Conservation (phyloP, 140 eudicot genomes). For the Anethum foeniculum region DNA sequence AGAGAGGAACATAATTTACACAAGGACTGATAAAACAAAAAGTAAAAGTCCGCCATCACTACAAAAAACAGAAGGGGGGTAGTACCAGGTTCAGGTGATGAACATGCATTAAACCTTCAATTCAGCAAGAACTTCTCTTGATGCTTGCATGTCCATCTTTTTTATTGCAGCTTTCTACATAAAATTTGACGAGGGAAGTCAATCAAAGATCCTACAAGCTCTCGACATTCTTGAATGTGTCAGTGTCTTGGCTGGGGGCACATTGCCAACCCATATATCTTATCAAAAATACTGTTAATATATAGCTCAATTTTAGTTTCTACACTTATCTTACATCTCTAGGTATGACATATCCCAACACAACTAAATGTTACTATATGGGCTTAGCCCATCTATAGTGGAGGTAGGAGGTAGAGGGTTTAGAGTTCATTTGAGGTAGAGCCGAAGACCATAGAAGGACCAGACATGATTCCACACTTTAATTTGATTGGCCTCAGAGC, state of each 20-base stretch:
- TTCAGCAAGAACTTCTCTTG: conserved; percentile 83
- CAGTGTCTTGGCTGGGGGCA: not conserved
- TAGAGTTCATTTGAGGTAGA: not conserved
- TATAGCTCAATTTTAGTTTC: not conserved
- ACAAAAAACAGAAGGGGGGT: not conserved
- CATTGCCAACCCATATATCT: not conserved
- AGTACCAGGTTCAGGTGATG: conserved; percentile 94
- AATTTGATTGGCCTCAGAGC: conserved; percentile 3
- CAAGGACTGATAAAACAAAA: not conserved
- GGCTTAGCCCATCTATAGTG: not conserved
- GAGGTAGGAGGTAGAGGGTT: not conserved
- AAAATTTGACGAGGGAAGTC: not conserved
- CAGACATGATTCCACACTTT: not conserved
- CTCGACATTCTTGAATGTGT: not conserved
- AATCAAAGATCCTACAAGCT: not conserved
- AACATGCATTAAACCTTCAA: conserved; percentile 76
- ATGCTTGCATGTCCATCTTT: too few relatives aligned
- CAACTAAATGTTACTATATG: not conserved
- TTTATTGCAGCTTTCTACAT: conserved; percentile 88
- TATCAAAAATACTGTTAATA: not conserved
- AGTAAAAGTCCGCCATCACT: not conserved
- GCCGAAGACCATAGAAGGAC: not conserved
- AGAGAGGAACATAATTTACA: too few relatives aligned
- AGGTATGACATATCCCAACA: not conserved
- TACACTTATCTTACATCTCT: not conserved